Base-by-base conservation (phyloP, 352 stramenopile species). In the Phytopythium sindhum region DNA sequence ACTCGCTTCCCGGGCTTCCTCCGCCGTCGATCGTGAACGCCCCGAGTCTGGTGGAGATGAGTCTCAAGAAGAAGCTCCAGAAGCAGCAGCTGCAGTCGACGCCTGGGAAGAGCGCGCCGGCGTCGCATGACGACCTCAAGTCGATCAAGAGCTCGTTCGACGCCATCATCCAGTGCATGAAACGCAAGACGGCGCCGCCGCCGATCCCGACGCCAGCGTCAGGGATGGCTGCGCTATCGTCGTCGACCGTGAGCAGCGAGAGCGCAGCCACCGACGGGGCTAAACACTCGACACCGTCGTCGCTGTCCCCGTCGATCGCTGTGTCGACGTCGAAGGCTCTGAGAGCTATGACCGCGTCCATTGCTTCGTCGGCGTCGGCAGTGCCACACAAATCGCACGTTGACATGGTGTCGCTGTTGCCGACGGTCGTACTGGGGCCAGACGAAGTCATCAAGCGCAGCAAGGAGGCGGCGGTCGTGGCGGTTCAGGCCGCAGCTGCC, bases 371-470 rank as follows among this genome's bases (percentile, higher is more conserved):
- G 14, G 63, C 68, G n/a, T 70, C 89, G 39, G 74, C 75, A 7
- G 70, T 70, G 4, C 84, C 84, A 19, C 86, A 95, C 70, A 93
- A 95, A 50, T 95, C 86, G 11, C 82, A 95, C 42, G 69, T 78
- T 0, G 86, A 93, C 39, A 86, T 93, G 57, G 75, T 91, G 29
- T 80, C 80, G 33, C 59, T 91, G 28, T 59, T 95, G 19, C 81
- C 84, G 29, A 69, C 64, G 8, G 60, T 67, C 5, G 66, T 80
- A 4, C 60, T 95, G 17, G 75, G 73, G 6, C 86, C 86, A 23
- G 86, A 95, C 57, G 84, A 95, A 70, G 86, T 95, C 31, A 95
- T 95, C 63, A 93, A 93, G 57, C 83, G 85, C 39, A 93, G 84
- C 67, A 95, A 95, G 57, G 80, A 92, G 61, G 80, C 84, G 0